A percentile compares a stretch with the other conserved stretches of the same genome.
Conservation (phyloP, 2,329 filamentous ascomycete species). For the Aspergillus nomiae region DNA sequence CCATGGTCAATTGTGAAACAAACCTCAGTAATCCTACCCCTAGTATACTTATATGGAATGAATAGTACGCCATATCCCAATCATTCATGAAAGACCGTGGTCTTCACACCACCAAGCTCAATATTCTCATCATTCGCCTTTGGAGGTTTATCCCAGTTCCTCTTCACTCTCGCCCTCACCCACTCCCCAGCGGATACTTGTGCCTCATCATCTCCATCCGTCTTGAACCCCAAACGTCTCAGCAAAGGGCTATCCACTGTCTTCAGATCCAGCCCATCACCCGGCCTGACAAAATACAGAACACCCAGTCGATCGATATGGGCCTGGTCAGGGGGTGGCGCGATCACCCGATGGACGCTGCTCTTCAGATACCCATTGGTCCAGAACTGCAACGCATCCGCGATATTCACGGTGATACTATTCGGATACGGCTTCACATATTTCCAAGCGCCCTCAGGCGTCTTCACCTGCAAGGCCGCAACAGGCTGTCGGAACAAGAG, state of each 20-base stretch:
- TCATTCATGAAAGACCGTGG: constrained; percentile 1
- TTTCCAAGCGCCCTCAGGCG: constrained; percentile 50
- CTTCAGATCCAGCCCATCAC: constrained; percentile 31
- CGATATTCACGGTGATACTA: constrained; percentile 55
- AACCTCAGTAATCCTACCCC: too few relatives aligned
- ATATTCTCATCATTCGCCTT: constrained; percentile 2
- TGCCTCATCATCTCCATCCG: constrained; percentile 5
- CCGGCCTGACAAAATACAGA: constrained; percentile 48
- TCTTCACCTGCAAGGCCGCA: constrained; percentile 58
- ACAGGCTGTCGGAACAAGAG: constrained; percentile 61
- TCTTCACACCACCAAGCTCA: constrained; percentile 2
- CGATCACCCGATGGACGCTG: constrained; percentile 48
- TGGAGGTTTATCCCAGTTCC: background rate
- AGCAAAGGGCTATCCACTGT: constrained; percentile 34
- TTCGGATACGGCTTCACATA: constrained; percentile 53
- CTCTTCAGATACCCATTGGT: constrained; percentile 52
- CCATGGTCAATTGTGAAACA: too few relatives aligned
- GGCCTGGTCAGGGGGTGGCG: constrained; percentile 48
- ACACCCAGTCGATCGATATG: constrained; percentile 40
- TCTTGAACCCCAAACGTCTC: constrained; percentile 29
- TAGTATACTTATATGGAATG: background rate
- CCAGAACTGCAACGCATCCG: constrained; percentile 52
- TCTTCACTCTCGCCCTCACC: background rate
- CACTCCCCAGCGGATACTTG: constrained; percentile 1
- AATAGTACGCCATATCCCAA: background rate